These are phyloP conservation scores for Candida quercuum DNA, from an alignment of 805 yeast species.

Conservation along the genomic window DNA sequence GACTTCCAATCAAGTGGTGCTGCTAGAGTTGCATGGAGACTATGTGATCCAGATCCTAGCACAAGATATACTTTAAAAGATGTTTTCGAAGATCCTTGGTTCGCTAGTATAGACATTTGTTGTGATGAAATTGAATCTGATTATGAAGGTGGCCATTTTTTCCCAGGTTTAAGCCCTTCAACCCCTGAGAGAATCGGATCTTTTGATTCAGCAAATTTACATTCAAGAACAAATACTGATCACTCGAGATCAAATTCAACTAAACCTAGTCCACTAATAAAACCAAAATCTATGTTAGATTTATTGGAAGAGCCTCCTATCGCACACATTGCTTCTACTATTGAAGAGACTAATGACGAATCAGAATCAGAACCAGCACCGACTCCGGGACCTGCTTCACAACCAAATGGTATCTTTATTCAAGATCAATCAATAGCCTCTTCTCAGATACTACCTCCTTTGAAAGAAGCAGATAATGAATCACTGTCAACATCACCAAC, in stretches of 20 bases:
- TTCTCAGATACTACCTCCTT: constrained; percentile 8
- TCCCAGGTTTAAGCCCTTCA: neutral
- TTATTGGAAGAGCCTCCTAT: constrained; percentile 3
- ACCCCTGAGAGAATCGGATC: neutral
- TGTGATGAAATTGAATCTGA: constrained; percentile 36
- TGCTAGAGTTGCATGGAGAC: constrained; percentile 68
- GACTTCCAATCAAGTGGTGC: constrained; percentile 54
- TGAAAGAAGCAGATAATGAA: constrained; percentile 11
- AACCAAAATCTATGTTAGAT: constrained; percentile 23
- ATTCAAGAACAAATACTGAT: neutral
- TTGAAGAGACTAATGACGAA: neutral
- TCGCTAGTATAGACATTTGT: constrained; percentile 54
- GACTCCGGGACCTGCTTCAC: neutral
- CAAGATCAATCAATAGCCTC: neutral
- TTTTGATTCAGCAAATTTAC: neutral
- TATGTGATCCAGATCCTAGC: constrained; percentile 56
- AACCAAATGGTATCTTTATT: constrained; percentile 2
- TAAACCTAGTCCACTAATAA: constrained; percentile 8
- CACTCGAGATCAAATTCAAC: constrained; percentile 3
- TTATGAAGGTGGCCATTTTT: neutral
- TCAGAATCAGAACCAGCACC: neutral
- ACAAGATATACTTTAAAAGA: constrained; percentile 50
- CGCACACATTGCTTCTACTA: neutral
- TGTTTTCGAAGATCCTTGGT: constrained; percentile 62
- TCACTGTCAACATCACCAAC: constrained; percentile 3